These are phyloP conservation scores for Protea cynaroides DNA, from an alignment of 164 flowering plant species.

Conservation along the genomic window DNA sequence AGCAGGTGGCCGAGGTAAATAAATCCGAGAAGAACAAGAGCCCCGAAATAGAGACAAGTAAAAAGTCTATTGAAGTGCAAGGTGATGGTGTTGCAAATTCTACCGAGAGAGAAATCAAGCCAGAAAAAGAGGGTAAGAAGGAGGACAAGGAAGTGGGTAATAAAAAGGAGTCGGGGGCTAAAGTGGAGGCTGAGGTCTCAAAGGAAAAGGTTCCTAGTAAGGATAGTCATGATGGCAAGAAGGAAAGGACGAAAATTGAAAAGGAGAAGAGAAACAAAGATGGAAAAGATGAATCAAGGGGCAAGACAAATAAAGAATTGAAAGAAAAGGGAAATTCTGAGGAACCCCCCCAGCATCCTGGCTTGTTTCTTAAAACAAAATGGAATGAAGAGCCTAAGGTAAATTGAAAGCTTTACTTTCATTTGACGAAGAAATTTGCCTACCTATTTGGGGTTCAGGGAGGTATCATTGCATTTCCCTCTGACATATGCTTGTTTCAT, in stretches of 20 bases:
- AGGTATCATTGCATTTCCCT: too few species aligned
- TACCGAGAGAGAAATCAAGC: conserved; percentile 26
- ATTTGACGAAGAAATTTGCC: background rate
- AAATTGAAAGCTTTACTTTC: conserved; percentile 17
- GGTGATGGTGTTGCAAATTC: conserved; percentile 12
- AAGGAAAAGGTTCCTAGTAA: conserved; percentile 31
- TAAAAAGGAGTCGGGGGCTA: conserved; percentile 23
- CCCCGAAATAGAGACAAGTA: conserved; percentile 17
- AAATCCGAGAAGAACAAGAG: conserved; percentile 22
- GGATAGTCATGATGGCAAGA: conserved; percentile 29
- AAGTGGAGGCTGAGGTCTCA: conserved; percentile 18
- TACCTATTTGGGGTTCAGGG: too few species aligned
- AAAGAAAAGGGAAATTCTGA: conserved; percentile 62
- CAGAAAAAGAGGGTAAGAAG: conserved; percentile 26
- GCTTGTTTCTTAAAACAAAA: conserved; percentile 69
- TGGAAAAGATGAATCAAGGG: conserved; percentile 41
- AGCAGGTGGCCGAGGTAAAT: conserved; percentile 15
- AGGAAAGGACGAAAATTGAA: conserved; percentile 36
- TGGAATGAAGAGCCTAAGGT: conserved; percentile 65
- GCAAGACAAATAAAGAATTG: conserved; percentile 40
- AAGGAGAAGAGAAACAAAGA: conserved; percentile 41
- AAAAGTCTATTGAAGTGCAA: conserved; percentile 19
- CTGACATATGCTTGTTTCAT: too few species aligned
- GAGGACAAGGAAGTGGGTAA: conserved; percentile 18
- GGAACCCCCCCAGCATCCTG: conserved; percentile 82